A percentile compares a stretch with the other conserved stretches of the same genome.
Evolutionary conservation across 371 early-diverging fungal species (phyloP).

Genomic region (Zychaea mexicana): DNA sequence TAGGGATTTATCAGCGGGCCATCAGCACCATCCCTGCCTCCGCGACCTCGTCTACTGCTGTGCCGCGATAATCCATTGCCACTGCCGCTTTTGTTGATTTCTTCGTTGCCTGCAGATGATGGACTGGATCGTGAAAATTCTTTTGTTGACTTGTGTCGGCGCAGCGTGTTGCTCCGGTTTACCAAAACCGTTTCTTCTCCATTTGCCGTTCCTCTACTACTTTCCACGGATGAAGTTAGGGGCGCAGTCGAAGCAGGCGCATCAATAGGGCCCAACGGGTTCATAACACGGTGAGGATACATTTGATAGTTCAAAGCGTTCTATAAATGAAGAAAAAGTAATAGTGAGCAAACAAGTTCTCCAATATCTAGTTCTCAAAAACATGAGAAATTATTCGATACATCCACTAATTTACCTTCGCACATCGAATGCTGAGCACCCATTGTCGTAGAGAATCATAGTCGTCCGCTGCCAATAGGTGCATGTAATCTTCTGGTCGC

Average conservation of each 20-base stretch:
- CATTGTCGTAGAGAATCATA: slow-evolving; percentile 79
- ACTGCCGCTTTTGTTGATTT: slow-evolving; percentile 25
- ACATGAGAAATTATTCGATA: no score
- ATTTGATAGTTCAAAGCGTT: slow-evolving; percentile 39
- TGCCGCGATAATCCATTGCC: slow-evolving; percentile 21
- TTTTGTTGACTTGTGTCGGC: slow-evolving; percentile 43
- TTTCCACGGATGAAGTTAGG: neutral
- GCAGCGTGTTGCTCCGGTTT: slow-evolving; percentile 12
- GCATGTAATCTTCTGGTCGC: slow-evolving; percentile 82
- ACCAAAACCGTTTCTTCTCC: neutral
- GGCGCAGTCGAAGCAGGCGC: slow-evolving; percentile 3
- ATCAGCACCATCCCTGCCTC: neutral
- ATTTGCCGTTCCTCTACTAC: neutral
- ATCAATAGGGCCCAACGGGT: slow-evolving; percentile 37
- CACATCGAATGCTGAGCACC: slow-evolving; percentile 79
- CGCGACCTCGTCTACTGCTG: slow-evolving; percentile 21
- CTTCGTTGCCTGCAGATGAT: slow-evolving; percentile 6
- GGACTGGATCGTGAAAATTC: slow-evolving; percentile 11
- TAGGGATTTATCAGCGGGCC: slow-evolving; percentile 24
- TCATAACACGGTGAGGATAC: slow-evolving; percentile 33
- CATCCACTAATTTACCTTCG: slow-evolving; percentile 57
- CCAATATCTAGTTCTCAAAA: no score
- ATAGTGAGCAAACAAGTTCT: no score
- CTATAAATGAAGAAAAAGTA: slow-evolving; percentile 25
- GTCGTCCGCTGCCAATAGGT: slow-evolving; percentile 76